Evolutionary conservation across 2,329 filamentous ascomycete species (phyloP), one percentile per base, ranked within the genome.

Genomic region (Alternaria sp.): DNA sequence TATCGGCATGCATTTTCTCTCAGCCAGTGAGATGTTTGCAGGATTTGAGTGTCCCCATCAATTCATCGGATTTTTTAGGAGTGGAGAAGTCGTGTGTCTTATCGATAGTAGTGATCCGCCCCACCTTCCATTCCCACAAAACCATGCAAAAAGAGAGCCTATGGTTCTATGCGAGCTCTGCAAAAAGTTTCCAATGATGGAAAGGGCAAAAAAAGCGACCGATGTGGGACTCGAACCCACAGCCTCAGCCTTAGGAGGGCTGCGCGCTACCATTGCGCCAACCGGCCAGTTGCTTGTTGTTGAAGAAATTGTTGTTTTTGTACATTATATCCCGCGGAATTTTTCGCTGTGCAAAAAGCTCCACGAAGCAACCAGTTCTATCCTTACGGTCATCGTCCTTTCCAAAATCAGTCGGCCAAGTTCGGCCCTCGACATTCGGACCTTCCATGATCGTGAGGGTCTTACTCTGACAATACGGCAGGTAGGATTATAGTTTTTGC

Each of bases 191-290:
- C 12, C 38, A 22, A 1, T 12, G 18, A 41, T 7, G 18, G 5
- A 1, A 8, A 2, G 5, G 0, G 40, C 20, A 43, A 59, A 56
- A 66, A 62, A 50, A 59, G 30, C 74, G 74, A 77, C 74, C 72
- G 69, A 75, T 66, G 72, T 72, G 69, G 68, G 74, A 77, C 74
- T 77, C 74, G 74, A 77, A 77, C 74, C 25, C 25, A 27, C 25
- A 27, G 25, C 25, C 25, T 27, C 74, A 77, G 66, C 74, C 74
- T 76, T 77, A 77, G 74, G 74, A 77, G 74, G 74, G 73, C 74
- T 72, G 73, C 74, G 74, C 74, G 74, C 74, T 77, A 76, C 74
- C 74, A 77, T 77, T 77, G 74, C 74, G 74, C 74, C 74, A 77
- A 68, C 73, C 70, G 69, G 72, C 72, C 73, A 59, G 54, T 60